These are phyloP conservation scores for Mycena latifolia DNA, from an alignment of 768 basidiomycete species.

Conservation along the genomic window DNA sequence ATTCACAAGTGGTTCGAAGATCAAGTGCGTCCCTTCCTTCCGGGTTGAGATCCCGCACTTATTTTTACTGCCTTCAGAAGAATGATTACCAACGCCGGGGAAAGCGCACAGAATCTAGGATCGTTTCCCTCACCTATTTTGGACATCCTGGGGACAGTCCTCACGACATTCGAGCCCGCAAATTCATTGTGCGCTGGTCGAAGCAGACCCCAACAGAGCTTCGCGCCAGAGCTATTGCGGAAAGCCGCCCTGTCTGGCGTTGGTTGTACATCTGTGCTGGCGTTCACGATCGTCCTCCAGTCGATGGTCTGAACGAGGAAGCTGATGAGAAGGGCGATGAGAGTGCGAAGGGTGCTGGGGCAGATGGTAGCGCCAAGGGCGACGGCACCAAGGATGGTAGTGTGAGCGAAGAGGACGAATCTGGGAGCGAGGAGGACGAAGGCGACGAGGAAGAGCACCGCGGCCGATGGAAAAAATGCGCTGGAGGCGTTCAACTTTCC, in stretches of 20 bases:
- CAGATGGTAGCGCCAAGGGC: no score
- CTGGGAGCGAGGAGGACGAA: neutral
- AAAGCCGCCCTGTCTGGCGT: neutral
- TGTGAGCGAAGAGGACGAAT: neutral
- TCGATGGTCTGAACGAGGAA: no score
- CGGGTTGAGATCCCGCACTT: neutral
- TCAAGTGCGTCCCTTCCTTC: neutral
- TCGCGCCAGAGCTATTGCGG: neutral
- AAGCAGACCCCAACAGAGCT: neutral
- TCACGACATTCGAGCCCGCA: slow-evolving; percentile 7
- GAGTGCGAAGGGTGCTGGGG: neutral
- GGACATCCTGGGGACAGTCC: slow-evolving; percentile 14
- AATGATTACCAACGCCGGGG: neutral
- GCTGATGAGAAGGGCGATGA: neutral
- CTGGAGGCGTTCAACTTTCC: neutral
- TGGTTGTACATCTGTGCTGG: slow-evolving; percentile 7
- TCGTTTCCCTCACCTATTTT: neutral
- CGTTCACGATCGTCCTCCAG: neutral
- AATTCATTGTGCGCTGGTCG: neutral
- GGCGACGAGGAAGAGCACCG: neutral
- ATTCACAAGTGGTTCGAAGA: slow-evolving; percentile 8
- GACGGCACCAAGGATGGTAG: no score
- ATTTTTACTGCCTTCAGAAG: neutral
- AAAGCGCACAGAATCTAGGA: neutral
- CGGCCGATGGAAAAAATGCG: neutral